Percentiles rank a stretch among this genome's conserved stretches.
Conservation (phyloP, 164 flowering plant genomes). For the Houttuynia cordata region DNA sequence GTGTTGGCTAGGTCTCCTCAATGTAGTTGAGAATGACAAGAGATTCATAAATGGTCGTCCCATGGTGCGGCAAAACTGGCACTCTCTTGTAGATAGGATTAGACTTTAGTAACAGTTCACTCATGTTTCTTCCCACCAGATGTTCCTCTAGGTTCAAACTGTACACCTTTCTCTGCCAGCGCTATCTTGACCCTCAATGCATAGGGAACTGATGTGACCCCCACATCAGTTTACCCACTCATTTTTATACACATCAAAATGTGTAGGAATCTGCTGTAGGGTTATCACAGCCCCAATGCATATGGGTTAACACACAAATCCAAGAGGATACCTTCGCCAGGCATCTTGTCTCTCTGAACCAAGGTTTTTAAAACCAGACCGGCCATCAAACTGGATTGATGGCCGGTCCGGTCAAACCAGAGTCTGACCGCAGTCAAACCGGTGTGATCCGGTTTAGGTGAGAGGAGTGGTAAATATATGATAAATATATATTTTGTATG, state of each 20-base stretch:
- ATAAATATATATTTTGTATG: too few species aligned
- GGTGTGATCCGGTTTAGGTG: too few species aligned
- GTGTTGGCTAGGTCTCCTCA: conserved; percentile 41
- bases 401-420: too few species aligned
- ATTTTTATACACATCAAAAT: too few species aligned
- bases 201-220: too few species aligned
- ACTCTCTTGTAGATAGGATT: conserved; percentile 42
- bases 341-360: not conserved
- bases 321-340: conserved; percentile 16
- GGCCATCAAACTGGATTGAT: too few species aligned
- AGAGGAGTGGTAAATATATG: too few species aligned
- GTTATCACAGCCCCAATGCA: too few species aligned
- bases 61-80: conserved; percentile 39
- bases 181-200: conserved; percentile 44
- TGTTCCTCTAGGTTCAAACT: conserved; percentile 17
- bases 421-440: too few species aligned
- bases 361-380: too few species aligned
- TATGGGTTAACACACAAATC: conserved; percentile 40
- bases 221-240: too few species aligned
- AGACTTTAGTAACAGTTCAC: conserved; percentile 35
- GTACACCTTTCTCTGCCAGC: conserved; percentile 33
- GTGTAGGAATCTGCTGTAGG: too few species aligned
- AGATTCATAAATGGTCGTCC: conserved; percentile 36
- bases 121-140: conserved; percentile 13
- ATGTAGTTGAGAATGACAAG: conserved; percentile 29